phyloP scores from a whole-genome alignment of 441 rosid species.

The Aleurites moluccanus region DNA sequence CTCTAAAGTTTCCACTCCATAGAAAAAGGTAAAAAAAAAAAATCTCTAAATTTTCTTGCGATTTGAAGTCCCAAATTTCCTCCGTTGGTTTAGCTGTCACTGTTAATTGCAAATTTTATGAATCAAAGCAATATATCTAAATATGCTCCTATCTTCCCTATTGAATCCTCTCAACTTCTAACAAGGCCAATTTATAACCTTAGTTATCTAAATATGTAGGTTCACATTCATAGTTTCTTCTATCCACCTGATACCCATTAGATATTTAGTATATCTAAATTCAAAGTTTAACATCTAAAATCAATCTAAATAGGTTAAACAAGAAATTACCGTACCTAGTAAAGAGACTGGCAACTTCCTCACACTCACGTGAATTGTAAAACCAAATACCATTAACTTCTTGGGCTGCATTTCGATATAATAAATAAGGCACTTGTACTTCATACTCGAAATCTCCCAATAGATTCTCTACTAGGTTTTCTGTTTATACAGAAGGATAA shows the following conservation, averaged over 20 bases:
- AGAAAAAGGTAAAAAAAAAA: not conserved
- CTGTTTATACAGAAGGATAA: constrained; percentile 29
- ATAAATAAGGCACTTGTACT: constrained; percentile 64
- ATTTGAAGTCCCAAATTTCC: not conserved
- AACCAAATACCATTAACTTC: constrained; percentile 88
- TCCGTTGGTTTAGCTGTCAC: no score
- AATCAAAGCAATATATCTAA: not conserved
- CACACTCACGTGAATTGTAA: constrained; percentile 64
- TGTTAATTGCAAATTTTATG: not conserved
- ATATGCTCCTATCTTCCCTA: not conserved
- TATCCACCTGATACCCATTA: not conserved
- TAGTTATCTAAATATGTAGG: not conserved
- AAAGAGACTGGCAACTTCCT: constrained; percentile 69
- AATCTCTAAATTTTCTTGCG: not conserved
- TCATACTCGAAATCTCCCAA: constrained; percentile 78
- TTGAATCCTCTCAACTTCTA: not conserved
- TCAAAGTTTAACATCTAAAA: not conserved
- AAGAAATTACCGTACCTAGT: constrained; percentile 40
- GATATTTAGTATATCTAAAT: not conserved
- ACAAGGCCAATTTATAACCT: not conserved
- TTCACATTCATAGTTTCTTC: not conserved
- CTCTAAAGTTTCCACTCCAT: not conserved
- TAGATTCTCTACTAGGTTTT: constrained; percentile 69
- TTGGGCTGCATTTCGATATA: constrained; percentile 64
- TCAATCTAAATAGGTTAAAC: not conserved